These are phyloP conservation scores for Dipodascus geniculatus DNA, from an alignment of 805 yeast species.

Conservation along the genomic window DNA sequence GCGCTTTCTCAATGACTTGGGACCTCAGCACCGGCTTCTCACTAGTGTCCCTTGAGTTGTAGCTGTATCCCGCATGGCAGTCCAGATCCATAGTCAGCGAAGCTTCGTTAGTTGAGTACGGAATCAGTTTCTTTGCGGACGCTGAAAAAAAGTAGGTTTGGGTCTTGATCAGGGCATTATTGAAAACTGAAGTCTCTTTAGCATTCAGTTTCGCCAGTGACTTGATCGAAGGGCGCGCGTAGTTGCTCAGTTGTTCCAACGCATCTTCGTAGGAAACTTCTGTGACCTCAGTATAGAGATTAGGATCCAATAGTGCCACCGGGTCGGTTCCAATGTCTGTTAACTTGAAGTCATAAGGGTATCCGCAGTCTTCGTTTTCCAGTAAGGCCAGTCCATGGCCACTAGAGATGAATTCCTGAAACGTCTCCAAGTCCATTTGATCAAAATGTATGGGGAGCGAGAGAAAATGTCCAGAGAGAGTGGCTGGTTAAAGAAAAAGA, in stretches of 20 bases:
- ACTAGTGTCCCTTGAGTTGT: neutral
- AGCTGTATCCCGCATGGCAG: neutral
- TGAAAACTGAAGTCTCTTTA: neutral
- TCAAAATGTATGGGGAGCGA: neutral
- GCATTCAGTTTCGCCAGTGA: neutral
- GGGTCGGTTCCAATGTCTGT: neutral
- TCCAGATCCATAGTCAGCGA: neutral
- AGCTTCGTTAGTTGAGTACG: neutral
- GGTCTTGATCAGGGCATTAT: neutral
- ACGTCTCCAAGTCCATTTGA: neutral
- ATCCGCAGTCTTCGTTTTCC: constrained; percentile 1
- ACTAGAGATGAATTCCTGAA: neutral
- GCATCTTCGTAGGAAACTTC: neutral
- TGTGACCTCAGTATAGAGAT: neutral
- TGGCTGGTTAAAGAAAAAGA: too few relatives aligned
- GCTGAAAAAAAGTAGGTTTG: neutral
- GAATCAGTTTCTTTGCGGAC: neutral
- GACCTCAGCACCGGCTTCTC: neutral
- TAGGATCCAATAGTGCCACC: neutral
- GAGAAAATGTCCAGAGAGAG: neutral
- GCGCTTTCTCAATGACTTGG: neutral
- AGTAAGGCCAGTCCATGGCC: neutral
- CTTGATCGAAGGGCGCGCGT: neutral
- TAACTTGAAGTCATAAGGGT: neutral
- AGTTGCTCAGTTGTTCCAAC: neutral